Evolutionary conservation across 345 rosid species (phyloP), one percentile per base, ranked within the genome.

Genomic region (Hibiscus tridactylites): DNA sequence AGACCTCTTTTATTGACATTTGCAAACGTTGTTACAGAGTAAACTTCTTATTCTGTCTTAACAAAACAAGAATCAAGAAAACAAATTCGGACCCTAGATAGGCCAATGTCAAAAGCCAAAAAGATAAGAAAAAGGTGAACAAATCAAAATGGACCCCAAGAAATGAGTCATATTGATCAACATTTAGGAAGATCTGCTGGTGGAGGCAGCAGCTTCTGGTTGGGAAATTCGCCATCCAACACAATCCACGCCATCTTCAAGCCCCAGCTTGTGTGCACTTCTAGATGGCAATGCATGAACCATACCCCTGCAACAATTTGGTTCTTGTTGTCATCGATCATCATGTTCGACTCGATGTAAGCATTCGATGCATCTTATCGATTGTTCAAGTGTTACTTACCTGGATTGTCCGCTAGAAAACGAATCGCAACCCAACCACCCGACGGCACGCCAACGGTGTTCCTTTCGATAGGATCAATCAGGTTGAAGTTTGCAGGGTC

Each of bases 251-350:
- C 94, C 93, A 84, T 87, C 75, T 79, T 85, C 79, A 85, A 75
- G 63, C 90, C 94, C 94, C 91, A 85, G 71, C 86, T 89, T n/a
- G 88, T 87, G 79, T 89, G 94, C 39, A 87, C 90, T 74, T 89
- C 94, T 73, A 89, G 81, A 77, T 87, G 91, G 63, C 89, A 86
- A 72, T 88, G 91, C 93, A 88, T 88, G 80, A 87, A 87, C 89
- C 91, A 88, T n/a, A 85, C 87, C 46, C 91, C 89, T 87, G 73
- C 33, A 8, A 17, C 1, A 21, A 61, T 3, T 13, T 29, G 9
- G 13, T 67, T 13, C 39, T 13, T 39, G 15, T 10, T 10, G 16
- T 24, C 31, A 57, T 13, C 11, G 9, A 28, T 72, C 13, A 71
- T 63, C 49, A 39, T 42, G 7, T 54, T 61, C 67, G 46, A 42